Percentiles rank a stretch among this genome's conserved stretches.
phyloP scores from a whole-genome alignment of 176 grass and related monocot genomes.

The Carex scoparia region DNA sequence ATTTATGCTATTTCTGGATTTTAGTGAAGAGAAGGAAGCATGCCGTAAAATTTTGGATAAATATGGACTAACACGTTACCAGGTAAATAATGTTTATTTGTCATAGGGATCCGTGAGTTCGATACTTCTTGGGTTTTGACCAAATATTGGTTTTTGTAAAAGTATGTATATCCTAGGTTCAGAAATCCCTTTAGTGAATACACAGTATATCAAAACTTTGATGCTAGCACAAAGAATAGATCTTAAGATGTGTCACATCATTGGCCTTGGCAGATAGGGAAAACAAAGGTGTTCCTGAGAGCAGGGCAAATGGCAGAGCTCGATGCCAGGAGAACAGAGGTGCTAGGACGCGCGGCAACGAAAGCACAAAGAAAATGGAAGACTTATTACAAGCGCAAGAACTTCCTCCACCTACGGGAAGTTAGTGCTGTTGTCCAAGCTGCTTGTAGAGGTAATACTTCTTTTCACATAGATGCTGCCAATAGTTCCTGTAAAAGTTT shows the following conservation, averaged over 20 bases:
- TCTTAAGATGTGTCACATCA: constrained; percentile 20
- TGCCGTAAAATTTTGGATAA: constrained; percentile 93
- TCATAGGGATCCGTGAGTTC: not conserved
- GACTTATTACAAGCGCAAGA: constrained; percentile 69
- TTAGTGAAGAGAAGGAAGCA: constrained; percentile 71
- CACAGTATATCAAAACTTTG: not conserved
- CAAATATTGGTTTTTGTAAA: not conserved
- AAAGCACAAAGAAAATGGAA: constrained; percentile 70
- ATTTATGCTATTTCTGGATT: constrained; percentile 32
- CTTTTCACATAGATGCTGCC: not conserved
- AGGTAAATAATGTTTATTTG: constrained; percentile 45
- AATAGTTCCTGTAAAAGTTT: not conserved
- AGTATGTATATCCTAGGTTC: constrained; percentile 5
- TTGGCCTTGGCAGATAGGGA: constrained; percentile 69
- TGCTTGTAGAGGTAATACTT: constrained; percentile 64
- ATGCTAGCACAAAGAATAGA: not conserved
- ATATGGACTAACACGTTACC: constrained; percentile 75
- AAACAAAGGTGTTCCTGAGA: constrained; percentile 91
- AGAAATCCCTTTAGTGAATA: not conserved
- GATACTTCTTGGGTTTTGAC: not conserved
- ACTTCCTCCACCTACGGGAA: constrained; percentile 55
- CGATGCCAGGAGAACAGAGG: constrained; percentile 91
- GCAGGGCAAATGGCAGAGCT: constrained; percentile 99
- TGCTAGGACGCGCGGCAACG: constrained; percentile 69
- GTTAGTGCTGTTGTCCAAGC: constrained; percentile 57